These are phyloP conservation scores for Aspergillus heteromorphus DNA, from an alignment of 495 filamentous ascomycete genomes.

Conservation along the genomic window DNA sequence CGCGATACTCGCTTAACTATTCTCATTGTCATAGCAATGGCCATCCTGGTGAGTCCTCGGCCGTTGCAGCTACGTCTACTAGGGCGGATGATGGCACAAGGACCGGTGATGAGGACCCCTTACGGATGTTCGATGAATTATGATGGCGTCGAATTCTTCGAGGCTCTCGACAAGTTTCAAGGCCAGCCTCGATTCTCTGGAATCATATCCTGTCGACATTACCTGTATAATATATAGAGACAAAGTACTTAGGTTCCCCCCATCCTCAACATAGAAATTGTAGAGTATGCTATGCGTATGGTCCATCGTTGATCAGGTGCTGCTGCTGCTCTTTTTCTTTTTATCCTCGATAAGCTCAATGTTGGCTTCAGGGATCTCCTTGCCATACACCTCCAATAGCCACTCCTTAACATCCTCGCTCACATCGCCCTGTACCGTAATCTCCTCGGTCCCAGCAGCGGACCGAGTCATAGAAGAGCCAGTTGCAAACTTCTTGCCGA, in stretches of 20 bases:
- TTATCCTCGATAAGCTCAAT: conserved; percentile 91
- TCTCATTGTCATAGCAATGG: background rate
- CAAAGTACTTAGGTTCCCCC: conserved; percentile 25
- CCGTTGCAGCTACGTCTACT: conserved; percentile 4
- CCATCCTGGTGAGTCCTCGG: background rate
- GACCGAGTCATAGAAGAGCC: conserved; percentile 88
- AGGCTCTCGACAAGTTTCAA: background rate
- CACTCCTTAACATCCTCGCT: conserved; percentile 93
- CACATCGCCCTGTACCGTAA: conserved; percentile 95
- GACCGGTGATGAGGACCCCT: conserved; percentile 22
- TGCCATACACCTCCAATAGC: conserved; percentile 75
- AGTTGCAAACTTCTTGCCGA: conserved; percentile 66
- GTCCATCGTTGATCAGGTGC: conserved; percentile 3
- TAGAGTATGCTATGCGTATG: conserved; percentile 13
- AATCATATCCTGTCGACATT: conserved; percentile 3
- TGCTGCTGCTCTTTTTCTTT: conserved; percentile 60
- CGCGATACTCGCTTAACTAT: background rate
- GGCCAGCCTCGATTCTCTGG: conserved; percentile 1
- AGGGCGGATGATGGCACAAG: background rate
- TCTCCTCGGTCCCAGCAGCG: conserved; percentile 83
- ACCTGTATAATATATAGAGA: conserved; percentile 13
- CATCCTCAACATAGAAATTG: background rate
- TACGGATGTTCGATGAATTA: conserved; percentile 32
- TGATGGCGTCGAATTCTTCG: conserved; percentile 9
- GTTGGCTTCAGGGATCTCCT: conserved; percentile 83